phyloP scores from a whole-genome alignment of 1,139 yeast species.

The Blastobotrys elegans region DNA sequence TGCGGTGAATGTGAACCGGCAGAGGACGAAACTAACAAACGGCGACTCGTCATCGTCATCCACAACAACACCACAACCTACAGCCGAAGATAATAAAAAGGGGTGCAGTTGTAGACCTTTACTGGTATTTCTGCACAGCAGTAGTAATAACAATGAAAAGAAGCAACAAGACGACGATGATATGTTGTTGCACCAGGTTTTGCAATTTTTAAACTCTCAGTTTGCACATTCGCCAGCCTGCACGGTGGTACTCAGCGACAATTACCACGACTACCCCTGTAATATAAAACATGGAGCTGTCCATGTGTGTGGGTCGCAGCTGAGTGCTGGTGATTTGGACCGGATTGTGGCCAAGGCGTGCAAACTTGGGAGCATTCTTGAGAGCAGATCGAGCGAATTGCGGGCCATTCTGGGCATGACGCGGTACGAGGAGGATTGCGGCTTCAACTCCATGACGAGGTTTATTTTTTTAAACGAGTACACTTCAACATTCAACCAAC shows the following conservation, averaged over 20 bases:
- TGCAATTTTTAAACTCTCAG: slow-evolving; percentile 10
- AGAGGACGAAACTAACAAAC: too few relatives aligned
- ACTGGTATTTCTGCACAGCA: slow-evolving; percentile 7
- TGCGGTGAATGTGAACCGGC: background rate
- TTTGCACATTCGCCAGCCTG: slow-evolving; percentile 13
- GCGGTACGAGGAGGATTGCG: slow-evolving; percentile 7
- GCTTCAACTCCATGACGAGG: slow-evolving; percentile 12
- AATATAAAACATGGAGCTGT: slow-evolving; percentile 9
- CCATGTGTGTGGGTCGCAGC: background rate
- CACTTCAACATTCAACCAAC: background rate
- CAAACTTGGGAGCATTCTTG: slow-evolving; percentile 2
- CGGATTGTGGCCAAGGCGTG: slow-evolving; percentile 4
- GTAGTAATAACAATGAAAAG: background rate
- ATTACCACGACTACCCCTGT: background rate
- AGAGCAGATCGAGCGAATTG: slow-evolving; percentile 8
- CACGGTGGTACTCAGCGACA: slow-evolving; percentile 8
- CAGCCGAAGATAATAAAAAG: background rate
- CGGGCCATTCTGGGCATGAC: slow-evolving; percentile 13
- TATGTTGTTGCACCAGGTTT: slow-evolving; percentile 3
- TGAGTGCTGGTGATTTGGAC: background rate
- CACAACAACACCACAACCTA: too few relatives aligned
- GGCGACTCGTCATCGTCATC: too few relatives aligned
- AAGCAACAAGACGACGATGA: background rate
- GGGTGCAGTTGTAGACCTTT: slow-evolving; percentile 8
- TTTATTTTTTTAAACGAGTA: slow-evolving; percentile 2